These are phyloP conservation scores for Conringia planisiliqua DNA, from an alignment of 345 rosid species.

Conservation along the genomic window DNA sequence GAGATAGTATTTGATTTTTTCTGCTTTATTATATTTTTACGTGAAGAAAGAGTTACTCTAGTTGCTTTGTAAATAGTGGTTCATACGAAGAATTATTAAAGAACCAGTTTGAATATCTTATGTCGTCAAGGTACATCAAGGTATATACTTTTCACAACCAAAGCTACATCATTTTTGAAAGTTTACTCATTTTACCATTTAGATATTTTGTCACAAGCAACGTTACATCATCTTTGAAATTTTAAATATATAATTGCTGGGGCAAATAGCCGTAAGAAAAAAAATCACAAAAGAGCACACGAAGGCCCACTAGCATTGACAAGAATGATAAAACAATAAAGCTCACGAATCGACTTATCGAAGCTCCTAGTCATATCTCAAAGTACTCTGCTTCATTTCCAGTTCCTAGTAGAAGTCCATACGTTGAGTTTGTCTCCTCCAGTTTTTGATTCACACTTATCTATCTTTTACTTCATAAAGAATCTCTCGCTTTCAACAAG, in stretches of 20 bases:
- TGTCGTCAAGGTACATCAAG: neutral
- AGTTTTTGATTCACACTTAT: neutral
- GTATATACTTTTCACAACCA: neutral
- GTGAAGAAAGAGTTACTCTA: neutral
- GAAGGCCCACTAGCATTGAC: conserved; percentile 2
- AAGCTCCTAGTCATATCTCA: neutral
- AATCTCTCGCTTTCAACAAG: no score
- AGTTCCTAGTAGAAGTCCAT: neutral
- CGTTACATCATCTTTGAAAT: neutral
- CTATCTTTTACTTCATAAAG: no score
- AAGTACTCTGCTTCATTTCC: neutral
- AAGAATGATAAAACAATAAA: neutral
- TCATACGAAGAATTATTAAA: neutral
- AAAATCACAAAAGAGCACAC: neutral
- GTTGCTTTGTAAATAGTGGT: neutral
- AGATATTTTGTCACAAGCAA: neutral
- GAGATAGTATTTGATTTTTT: neutral
- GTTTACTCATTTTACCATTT: neutral
- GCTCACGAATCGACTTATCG: neutral
- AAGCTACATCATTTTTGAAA: neutral
- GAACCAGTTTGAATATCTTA: neutral
- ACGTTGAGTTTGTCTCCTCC: neutral
- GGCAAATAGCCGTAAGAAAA: no score
- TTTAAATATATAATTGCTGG: no score
- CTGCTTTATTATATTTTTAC: neutral